Base-by-base conservation (phyloP, 1,284 basidiomycete species). In the Tilletia walkeri region DNA sequence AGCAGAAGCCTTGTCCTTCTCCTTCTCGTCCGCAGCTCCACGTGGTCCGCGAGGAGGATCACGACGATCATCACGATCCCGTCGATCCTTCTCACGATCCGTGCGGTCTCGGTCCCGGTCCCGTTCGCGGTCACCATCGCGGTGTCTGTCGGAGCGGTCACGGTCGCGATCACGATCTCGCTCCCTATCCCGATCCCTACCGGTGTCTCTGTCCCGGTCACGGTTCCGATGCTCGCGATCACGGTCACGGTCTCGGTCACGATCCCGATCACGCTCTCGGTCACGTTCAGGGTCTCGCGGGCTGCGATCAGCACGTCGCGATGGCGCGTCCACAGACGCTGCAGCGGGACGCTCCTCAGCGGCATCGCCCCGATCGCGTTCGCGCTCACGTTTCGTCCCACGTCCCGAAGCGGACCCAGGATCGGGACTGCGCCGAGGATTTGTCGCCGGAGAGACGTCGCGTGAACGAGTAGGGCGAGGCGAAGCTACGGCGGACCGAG, bases 151-250 rank as follows among this genome's bases (percentile, higher is more conserved):
- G 36, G 12, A 3, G 12, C 38, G 59, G 18, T 63, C 59, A 38
- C 30, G 59, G 39, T 63, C 59, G 34, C 59, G 59, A 6, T 63
- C 36, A 18, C 59, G 59, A 34, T 63, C 59, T 16, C 59, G 59
- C 9, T 63, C 59, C 18, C 59, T 10, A 14, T 41, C 48, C 36
- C 70, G 69, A 6, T 72, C 69, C 63, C 72, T 69, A 20, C 45
- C n/a, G n/a, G 56, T 16, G 67, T 70, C 69, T 0, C 65, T 36
- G 38, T 70, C 48, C 24, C 48, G 45, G 10, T 50, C 47, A 39
- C 68, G 67, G 10, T 56, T 20, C 2, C 65, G 45, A 38, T 53
- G 48, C 7, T 61, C 63, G 16, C 67, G 53, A 9, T 65, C 61
- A 18, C 68, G 63, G 39, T 50, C 49, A 6, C 50, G 20, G 7